Percentiles rank a stretch among this genome's conserved stretches.
Evolutionary conservation across 2,329 filamentous ascomycete genomes (phyloP).

Genomic region (Penicillium psychrosexuale): DNA sequence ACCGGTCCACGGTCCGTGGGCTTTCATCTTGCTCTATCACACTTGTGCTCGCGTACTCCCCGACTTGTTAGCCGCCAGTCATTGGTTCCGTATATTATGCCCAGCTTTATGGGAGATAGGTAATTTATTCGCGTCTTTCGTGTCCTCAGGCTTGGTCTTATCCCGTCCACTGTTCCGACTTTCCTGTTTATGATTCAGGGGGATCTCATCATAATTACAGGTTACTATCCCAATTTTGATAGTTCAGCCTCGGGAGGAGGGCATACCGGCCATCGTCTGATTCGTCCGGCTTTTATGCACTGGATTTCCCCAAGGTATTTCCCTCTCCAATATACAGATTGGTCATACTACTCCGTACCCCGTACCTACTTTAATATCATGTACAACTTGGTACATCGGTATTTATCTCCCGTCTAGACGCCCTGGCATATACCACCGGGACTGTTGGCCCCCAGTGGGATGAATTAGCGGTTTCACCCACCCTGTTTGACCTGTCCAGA

Average conservation of each 20-base stretch:
- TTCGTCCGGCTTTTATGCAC: conserved; percentile 15
- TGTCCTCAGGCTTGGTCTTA: background rate
- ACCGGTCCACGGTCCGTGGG: conserved; percentile 10
- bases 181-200: conserved; percentile 17
- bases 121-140: background rate
- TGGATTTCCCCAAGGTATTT: background rate
- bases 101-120: background rate
- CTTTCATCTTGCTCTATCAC: background rate
- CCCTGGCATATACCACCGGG: background rate
- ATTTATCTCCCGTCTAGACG: conserved; percentile 3
- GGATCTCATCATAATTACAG: conserved; percentile 5
- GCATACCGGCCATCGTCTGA: conserved; percentile 1
- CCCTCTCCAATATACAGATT: background rate
- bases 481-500: background rate
- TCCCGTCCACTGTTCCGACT: conserved; percentile 6
- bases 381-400: background rate
- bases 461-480: conserved; percentile 5
- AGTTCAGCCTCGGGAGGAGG: conserved; percentile 10
- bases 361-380: background rate
- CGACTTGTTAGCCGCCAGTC: conserved; percentile 16
- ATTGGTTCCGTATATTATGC: conserved; percentile 9
- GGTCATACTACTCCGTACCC: background rate
- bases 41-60: conserved; percentile 16
- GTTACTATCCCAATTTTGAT: conserved; percentile 10
- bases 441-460: background rate